Percentiles rank a stretch among this genome's conserved stretches.
Conservation (phyloP, 352 stramenopile species). For the Globisporangium spinosum region DNA sequence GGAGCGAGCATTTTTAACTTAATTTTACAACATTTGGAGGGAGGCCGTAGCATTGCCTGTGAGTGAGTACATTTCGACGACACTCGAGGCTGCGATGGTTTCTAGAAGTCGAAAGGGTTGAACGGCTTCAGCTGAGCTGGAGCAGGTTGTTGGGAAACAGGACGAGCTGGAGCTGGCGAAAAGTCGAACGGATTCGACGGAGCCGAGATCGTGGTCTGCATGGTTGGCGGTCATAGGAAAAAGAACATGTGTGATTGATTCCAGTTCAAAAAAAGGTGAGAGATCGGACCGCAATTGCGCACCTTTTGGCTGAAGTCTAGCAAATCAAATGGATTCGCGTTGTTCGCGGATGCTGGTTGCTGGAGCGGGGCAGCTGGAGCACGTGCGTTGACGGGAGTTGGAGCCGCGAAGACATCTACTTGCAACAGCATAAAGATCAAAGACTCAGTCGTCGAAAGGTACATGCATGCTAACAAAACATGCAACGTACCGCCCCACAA, state of each 20-base stretch:
- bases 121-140: constrained; percentile 28
- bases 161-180: not conserved
- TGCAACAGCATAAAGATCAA: not conserved
- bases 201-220: constrained; percentile 25
- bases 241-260: not conserved
- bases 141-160: not conserved
- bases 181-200: constrained; percentile 34
- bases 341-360: constrained; percentile 9
- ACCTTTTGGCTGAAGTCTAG: constrained; percentile 40
- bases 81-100: not conserved
- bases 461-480: not conserved
- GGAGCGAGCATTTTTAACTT: not conserved
- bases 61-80: not conserved
- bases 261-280: not conserved
- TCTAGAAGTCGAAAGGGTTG: constrained; percentile 53
- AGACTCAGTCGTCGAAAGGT: not conserved
- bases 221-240: not conserved
- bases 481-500: constrained; percentile 13
- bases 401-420: constrained; percentile 7
- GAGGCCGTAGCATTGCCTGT: not conserved
- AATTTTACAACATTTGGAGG: not conserved
- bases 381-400: not conserved
- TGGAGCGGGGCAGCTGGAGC: not conserved
- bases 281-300: not conserved
- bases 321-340: constrained; percentile 36